These are phyloP conservation scores for Persicaria tinctoria DNA, from an alignment of 148 eudicot species.

Conservation along the genomic window DNA sequence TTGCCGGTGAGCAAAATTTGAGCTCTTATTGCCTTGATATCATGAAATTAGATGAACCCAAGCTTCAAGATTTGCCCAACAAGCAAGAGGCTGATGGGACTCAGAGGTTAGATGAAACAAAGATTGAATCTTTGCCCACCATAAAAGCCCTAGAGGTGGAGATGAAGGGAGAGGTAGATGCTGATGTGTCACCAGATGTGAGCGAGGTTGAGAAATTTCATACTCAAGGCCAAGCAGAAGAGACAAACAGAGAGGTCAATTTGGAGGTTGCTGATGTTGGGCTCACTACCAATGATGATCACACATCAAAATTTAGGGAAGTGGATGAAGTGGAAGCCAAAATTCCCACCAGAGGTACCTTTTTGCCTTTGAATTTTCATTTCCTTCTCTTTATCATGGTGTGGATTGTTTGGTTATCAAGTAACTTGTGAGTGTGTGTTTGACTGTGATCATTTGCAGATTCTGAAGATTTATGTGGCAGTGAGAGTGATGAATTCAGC, in stretches of 20 bases:
- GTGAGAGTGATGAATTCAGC: slow-evolving; percentile 26
- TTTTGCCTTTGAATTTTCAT: slow-evolving; percentile 4
- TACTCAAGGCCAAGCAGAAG: slow-evolving; percentile 12
- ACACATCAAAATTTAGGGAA: slow-evolving; percentile 14
- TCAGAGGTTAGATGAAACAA: slow-evolving; percentile 4
- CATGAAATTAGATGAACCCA: slow-evolving; percentile 26
- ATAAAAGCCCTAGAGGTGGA: not conserved
- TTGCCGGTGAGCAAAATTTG: slow-evolving; percentile 21
- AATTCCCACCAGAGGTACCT: slow-evolving; percentile 12
- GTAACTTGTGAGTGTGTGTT: not conserved
- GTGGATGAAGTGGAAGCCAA: slow-evolving; percentile 15
- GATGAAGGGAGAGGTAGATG: not conserved
- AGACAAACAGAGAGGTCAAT: slow-evolving; percentile 4
- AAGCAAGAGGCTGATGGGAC: slow-evolving; percentile 5
- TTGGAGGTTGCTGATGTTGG: slow-evolving; percentile 5
- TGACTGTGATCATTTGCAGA: slow-evolving; percentile 12
- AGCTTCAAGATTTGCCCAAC: not conserved
- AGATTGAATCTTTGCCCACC: not conserved
- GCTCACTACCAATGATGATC: slow-evolving; percentile 17
- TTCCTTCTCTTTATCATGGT: not conserved
- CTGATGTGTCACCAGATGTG: not conserved
- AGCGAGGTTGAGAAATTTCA: slow-evolving; percentile 6
- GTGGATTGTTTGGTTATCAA: not conserved
- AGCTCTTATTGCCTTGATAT: slow-evolving; percentile 24
- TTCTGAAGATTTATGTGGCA: slow-evolving; percentile 24